Base-by-base conservation (phyloP, 108 stramenopile genomes). In the Fistulifera solaris region DNA sequence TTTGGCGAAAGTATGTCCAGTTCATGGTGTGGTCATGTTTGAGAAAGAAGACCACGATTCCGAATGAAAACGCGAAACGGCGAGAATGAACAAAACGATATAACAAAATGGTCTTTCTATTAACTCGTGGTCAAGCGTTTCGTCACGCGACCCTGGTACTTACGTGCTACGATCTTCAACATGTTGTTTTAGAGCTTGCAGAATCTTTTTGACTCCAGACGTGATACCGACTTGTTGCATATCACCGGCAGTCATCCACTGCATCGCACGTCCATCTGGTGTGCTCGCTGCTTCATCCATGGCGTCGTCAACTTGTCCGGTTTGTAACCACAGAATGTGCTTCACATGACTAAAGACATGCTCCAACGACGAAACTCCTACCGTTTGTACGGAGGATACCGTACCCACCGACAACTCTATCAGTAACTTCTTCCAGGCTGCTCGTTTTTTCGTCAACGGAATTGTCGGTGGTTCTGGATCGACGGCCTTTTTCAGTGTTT, bases 261-360 rank as follows among this genome's bases (percentile, higher is more conserved):
- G 80, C 4, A 63, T 56, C 48, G 83, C 71, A 61, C 55, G 48
- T 13, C 75, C 80, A 48, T 73, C 27, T n/a, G 49, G 28, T 1
- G 61, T 52, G 8, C 63, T 79, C 75, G 75, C 79, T 42, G 62
- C 48, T 23, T 27, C 41, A 14, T 48, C 38, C 56, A 62, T 43
- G 48, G 67, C 27, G 21, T 38, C 19, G 10, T 43, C 42, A 13
- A 38, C n/a, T 15, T 35, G 6, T 16, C 54, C 56, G 13, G 67
- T 27, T 63, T 84, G 82, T 2, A 86, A 27, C 68, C 69, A 83
- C 85, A 87, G 85, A 19, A 73, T 77, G 45, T 85, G 83, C 14
- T 66, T 58, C 5, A 91, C 76, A 46, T 91, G 89, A 54, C 78
- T 80, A 69, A 91, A 91, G 28, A 91, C 68, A 54, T 91, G 89